A percentile compares a stretch with the other conserved stretches of the same genome.
These are phyloP conservation scores for Myriosclerotinia duriaeana DNA, from an alignment of 2,329 filamentous ascomycete species.

Conservation along the genomic window DNA sequence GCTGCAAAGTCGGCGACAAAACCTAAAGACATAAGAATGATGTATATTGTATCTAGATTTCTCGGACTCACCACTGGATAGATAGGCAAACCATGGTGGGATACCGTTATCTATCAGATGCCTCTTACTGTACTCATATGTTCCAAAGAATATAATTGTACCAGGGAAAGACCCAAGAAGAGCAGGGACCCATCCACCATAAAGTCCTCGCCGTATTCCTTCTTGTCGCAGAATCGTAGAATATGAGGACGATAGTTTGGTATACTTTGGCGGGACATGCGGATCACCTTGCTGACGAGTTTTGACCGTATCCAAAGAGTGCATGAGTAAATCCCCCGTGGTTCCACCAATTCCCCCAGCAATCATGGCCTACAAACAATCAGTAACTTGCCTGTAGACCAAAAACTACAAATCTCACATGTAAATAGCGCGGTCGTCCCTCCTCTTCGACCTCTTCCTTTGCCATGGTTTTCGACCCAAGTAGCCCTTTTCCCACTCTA, in stretches of 20 bases:
- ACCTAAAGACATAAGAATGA: constrained; percentile 51
- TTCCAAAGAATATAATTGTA: constrained; percentile 92
- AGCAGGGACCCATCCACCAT: constrained; percentile 90
- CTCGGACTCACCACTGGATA: constrained; percentile 66
- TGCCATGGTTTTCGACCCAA: constrained; percentile 37
- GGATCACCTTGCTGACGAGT: constrained; percentile 96
- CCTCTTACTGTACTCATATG: constrained; percentile 93
- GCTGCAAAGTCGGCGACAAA: constrained; percentile 90
- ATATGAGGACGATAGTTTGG: constrained; percentile 86
- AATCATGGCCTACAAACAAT: constrained; percentile 73
- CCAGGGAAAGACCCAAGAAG: constrained; percentile 90
- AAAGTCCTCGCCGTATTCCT: constrained; percentile 79
- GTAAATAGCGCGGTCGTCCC: constrained; percentile 60
- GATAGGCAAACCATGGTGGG: constrained; percentile 79
- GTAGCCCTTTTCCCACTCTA: constrained; percentile 33
- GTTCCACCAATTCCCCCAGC: constrained; percentile 91
- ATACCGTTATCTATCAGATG: constrained; percentile 81
- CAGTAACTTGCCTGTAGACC: constrained; percentile 27
- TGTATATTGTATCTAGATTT: not conserved
- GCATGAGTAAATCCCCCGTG: constrained; percentile 96
- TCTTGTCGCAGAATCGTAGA: constrained; percentile 91
- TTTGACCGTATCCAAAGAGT: constrained; percentile 97
- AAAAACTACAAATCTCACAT: constrained; percentile 48
- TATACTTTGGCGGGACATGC: constrained; percentile 88
- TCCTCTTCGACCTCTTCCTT: constrained; percentile 48